Base-by-base conservation (phyloP, 1,284 basidiomycete species). In the Tilletiopsis washingtonensis region DNA sequence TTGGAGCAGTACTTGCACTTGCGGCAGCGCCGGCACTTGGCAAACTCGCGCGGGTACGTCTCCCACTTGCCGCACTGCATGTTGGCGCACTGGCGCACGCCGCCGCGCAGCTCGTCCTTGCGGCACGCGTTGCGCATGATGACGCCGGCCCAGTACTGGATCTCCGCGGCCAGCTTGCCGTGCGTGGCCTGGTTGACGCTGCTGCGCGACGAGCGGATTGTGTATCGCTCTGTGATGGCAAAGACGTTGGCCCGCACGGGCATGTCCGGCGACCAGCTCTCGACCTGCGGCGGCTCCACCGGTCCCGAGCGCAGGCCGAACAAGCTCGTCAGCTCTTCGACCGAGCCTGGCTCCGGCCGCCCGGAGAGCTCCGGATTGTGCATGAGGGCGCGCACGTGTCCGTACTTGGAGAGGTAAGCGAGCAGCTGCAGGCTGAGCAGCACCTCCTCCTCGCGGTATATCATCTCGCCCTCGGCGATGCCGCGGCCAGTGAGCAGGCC, bases 1-100 rank as follows among this genome's bases (percentile, higher is more conserved):
- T 97, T 97, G 48, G 88, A 88, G 74, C 94, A 98, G 74, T 98
- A 98, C 75, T 98, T 98, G 9, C 93, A 93, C 76, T 97, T 97
- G 62, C 91, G 77, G 77, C 94, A 98, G 56, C 91, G 78, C 47
- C 94, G 76, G 70, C 93, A 98, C 74, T 98, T 98, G 17, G 93
- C 91, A 76, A 98, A 98, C 75, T 98, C 90, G 27, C 91, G 81
- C 4, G 93, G 88, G 64, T 83, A 89, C 20, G 80, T 78, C 75
- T 98, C 93, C 94, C 93, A 97, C 62, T 82, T 82, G 0, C 93
- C 93, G 67, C 94, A 98, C 17, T 54, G 46, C 53, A 81, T 97
- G 73, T 96, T 94, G 4, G 94, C 94, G 78, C 93, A 98, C 74
- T 97, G 94, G 53, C 93, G 77, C 57, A 97, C 91, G 3, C 94